phyloP scores from a whole-genome alignment of 1,284 basidiomycete genomes.

The Chalciporus sp. region DNA sequence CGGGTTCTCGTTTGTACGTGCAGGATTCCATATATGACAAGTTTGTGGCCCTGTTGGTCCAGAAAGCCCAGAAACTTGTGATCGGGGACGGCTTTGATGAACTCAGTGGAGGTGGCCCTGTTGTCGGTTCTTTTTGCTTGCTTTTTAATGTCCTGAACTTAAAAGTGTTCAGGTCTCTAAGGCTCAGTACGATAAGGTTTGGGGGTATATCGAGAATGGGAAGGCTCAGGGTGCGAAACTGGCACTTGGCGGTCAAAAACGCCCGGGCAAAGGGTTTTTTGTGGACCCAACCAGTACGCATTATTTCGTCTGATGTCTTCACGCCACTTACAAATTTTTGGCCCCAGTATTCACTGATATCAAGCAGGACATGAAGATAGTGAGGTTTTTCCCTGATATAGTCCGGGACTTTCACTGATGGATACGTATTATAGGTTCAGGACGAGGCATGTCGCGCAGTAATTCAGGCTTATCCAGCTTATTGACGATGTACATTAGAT shows the following conservation, averaged over 20 bases:
- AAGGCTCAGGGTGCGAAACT: constrained; percentile 84
- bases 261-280: constrained; percentile 69
- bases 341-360: constrained; percentile 73
- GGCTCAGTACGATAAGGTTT: constrained; percentile 86
- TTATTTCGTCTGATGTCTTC: constrained; percentile 8
- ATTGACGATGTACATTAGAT: constrained; percentile 51
- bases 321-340: constrained; percentile 4
- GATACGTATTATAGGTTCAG: constrained; percentile 52
- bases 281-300: constrained; percentile 75
- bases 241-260: constrained; percentile 77
- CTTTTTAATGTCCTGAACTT: constrained; percentile 9
- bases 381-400: constrained; percentile 38
- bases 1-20: constrained; percentile 84
- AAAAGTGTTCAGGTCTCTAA: constrained; percentile 65
- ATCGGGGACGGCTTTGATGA: constrained; percentile 86
- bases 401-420: constrained; percentile 11
- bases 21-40: constrained; percentile 86
- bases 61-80: constrained; percentile 67
- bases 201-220: constrained; percentile 87
- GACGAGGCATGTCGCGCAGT: constrained; percentile 56
- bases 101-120: constrained; percentile 73
- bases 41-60: constrained; percentile 70
- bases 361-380: constrained; percentile 76
- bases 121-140: constrained; percentile 50
- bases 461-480: constrained; percentile 4